A percentile compares a stretch with the other conserved stretches of the same genome.
These are phyloP conservation scores for Lantana camara DNA, from an alignment of 257 asterid species.

Conservation along the genomic window DNA sequence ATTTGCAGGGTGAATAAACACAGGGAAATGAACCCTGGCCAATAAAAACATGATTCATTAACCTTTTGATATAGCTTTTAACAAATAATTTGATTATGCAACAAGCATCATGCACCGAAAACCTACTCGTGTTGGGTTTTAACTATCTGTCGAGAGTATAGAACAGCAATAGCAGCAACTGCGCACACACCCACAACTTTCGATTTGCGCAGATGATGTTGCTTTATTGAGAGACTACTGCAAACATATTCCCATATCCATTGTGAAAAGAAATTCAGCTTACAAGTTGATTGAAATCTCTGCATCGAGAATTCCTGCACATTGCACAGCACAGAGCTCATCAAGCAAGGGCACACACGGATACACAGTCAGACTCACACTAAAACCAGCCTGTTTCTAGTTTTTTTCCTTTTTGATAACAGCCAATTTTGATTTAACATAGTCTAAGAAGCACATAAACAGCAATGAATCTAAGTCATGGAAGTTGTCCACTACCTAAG, in stretches of 20 bases:
- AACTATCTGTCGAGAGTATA: constrained; percentile 36
- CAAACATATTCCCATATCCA: constrained; percentile 59
- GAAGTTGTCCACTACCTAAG: constrained; percentile 56
- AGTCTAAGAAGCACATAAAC: not conserved
- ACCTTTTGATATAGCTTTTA: not conserved
- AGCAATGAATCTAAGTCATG: constrained; percentile 14
- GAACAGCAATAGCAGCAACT: constrained; percentile 51
- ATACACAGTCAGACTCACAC: no score
- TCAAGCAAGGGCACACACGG: constrained; percentile 14
- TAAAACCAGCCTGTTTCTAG: no score
- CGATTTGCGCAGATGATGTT: constrained; percentile 28
- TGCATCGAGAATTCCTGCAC: constrained; percentile 71
- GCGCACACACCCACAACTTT: constrained; percentile 51
- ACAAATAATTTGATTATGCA: constrained; percentile 23
- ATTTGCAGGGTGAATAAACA: not conserved
- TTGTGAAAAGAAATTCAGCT: constrained; percentile 49
- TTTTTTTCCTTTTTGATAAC: not conserved
- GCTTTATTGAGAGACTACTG: constrained; percentile 32
- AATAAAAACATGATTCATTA: constrained; percentile 1
- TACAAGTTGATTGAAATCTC: constrained; percentile 60
- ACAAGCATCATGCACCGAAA: not conserved
- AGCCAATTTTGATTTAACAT: not conserved
- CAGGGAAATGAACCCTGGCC: not conserved
- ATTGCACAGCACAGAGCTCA: constrained; percentile 27
- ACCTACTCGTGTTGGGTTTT: constrained; percentile 5